Evolutionary conservation across 768 basidiomycete genomes (phyloP), one percentile per base, ranked within the genome.

Genomic region (Russula ochroleuca): DNA sequence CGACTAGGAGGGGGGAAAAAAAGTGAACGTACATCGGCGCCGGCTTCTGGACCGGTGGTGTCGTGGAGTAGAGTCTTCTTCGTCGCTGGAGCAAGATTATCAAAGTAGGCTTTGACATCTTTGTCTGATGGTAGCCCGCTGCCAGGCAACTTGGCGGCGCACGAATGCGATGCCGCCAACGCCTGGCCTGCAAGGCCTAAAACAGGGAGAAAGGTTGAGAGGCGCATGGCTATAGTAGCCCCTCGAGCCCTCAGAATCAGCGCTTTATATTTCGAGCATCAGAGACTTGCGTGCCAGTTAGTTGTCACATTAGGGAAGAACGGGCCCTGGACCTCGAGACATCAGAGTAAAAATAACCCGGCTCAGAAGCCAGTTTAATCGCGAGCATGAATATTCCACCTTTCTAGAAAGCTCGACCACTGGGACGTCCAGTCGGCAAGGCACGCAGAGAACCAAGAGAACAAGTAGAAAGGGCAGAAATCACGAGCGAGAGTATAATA

Each of bases 21-120:
- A 38, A 31, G 35, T 19, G 15, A 50, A 47, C 48, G 31, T 23
- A 65, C 64, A 31, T 51, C 49, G 3, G 55, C 60, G 31, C 60
- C 55, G 14, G 60, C 64, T 40, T 61, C 55, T 41, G 64, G 59
- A 14, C 64, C 64, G 0, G 60, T 62, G n/a, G 54, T 61, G n/a
- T 65, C 55, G 21, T 57, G 55, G 31, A 65, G 49, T 25, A 65
- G 60, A 2, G 59, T 56, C n/a, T 35, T 19, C 38, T 61, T 61
- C 6, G 60, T 65, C 25, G 38, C 17, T 2, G 59, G 48, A 9
- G 23, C 35, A 9, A 65, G 53, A 11, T 65, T 65, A 5, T 21
- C 35, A 35, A 62, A 65, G 59, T 65, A 61, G 17, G 35, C 59
- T 23, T 40, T 50, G 21, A 61, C 64, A 14, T 33, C 38, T 41